Evolutionary conservation across 2,329 filamentous ascomycete species (phyloP), one percentile per base, ranked within the genome.

Genomic region (Curvularia sp.): DNA sequence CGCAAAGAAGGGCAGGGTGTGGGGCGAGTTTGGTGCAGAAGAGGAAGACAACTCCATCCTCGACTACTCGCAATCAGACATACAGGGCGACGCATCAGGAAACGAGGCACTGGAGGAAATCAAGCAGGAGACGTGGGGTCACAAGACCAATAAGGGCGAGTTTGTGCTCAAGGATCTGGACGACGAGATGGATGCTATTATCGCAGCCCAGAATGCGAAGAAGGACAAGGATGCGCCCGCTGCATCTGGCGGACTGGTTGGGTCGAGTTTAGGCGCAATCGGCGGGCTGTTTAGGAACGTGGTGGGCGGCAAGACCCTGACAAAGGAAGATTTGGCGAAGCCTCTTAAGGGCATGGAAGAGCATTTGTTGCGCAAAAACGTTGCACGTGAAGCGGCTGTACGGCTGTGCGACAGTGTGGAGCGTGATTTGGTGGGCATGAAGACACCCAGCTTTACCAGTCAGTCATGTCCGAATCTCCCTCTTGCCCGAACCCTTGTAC

Each of bases 321-420:
- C 92, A 1, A 91, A 93, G 75, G 87, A 90, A 64, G 94, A 98
- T 72, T 84, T 99, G 21, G 90, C 92, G 61, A 96, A 96, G 76
- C 91, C 95, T 1, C 88, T 99, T 80, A 95, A 94, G 78, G 91
- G 90, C 30, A 97, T 99, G 92, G 92, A 97, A 74, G 92, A 97
- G 56, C 94, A 98, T 76, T 82, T 99, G 6, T 80, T 99, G 59
- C 89, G 90, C 79, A 99, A 99, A 82, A 99, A 99, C 71, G 93
- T 99, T 27, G 95, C 95, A 0, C 90, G 92, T 52, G 95, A 98
- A 81, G 95, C 95, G 15, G 95, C 94, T 1, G 85, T 97, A 30
- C 90, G 95, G 52, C 82, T 99, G 41, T 97, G 94, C 75, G 89
- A 96, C 62, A 92, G 92, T 50, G 94, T 99, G 6, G 91, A 97